Conservation (phyloP, 257 asterid species). For the Lycium barbarum region DNA sequence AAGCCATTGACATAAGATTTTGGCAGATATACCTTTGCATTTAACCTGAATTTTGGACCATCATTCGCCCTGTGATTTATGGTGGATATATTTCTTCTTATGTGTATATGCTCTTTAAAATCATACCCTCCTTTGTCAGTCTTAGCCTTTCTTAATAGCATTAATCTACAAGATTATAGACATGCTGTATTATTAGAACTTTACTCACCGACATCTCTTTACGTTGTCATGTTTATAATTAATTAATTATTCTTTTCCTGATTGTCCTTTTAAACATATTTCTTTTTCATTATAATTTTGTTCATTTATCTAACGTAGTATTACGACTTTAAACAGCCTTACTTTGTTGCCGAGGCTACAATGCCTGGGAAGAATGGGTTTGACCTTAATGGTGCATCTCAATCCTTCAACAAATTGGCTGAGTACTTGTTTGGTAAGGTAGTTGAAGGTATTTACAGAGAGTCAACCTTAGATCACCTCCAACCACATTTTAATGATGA, state of each 20-base stretch:
- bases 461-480: slow-evolving; percentile 7
- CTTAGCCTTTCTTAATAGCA: background rate
- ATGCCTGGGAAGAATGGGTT: slow-evolving; percentile 90
- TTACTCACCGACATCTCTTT: background rate
- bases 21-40: background rate
- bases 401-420: slow-evolving; percentile 77
- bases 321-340: slow-evolving; percentile 53
- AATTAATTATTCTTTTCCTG: background rate
- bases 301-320: slow-evolving; percentile 4
- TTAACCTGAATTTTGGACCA: background rate
- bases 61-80: background rate
- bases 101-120: background rate
- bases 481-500: background rate
- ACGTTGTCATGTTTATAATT: background rate
- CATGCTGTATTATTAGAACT: background rate
- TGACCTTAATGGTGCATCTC: slow-evolving; percentile 77
- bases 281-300: background rate
- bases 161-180: background rate
- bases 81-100: background rate
- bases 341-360: slow-evolving; percentile 80
- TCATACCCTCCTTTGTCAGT: background rate
- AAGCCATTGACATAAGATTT: background rate
- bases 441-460: slow-evolving; percentile 40
- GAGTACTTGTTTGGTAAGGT: slow-evolving; percentile 98
- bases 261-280: background rate